Conservation (phyloP, 441 rosid genomes). For the Dalechampia spathulata region DNA sequence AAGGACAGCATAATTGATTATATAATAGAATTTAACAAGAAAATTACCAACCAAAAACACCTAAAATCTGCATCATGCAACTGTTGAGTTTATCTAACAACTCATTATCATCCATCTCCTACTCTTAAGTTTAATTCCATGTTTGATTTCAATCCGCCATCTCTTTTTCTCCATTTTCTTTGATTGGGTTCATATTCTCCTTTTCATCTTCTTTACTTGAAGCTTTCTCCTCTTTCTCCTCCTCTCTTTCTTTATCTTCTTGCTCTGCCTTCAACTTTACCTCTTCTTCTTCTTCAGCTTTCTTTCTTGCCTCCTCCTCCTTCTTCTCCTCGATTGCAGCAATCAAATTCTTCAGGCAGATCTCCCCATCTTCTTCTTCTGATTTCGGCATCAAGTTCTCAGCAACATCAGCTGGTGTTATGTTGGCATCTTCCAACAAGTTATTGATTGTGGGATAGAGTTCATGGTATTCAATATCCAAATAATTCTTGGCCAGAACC, state of each 20-base stretch:
- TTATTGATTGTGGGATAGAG: neutral
- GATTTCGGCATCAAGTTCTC: constrained; percentile 21
- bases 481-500: constrained; percentile 18
- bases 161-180: neutral
- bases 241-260: neutral
- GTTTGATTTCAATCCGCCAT: neutral
- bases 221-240: too few relatives aligned
- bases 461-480: constrained; percentile 13
- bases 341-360: constrained; percentile 13
- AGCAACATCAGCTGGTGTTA: constrained; percentile 17
- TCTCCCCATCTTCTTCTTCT: constrained; percentile 7
- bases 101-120: too few relatives aligned
- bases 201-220: neutral
- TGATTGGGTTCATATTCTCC: neutral
- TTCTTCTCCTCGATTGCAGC: constrained; percentile 6
- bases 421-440: constrained; percentile 6
- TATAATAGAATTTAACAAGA: too few relatives aligned
- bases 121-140: too few relatives aligned
- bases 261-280: neutral
- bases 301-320: neutral
- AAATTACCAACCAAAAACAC: too few relatives aligned
- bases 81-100: too few relatives aligned
- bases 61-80: too few relatives aligned
- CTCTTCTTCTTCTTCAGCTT: neutral
- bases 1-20: too few relatives aligned